Percentiles rank a stretch among this genome's conserved stretches.
Conservation (phyloP, 2,329 filamentous ascomycete genomes). For the Corniculantispora saksenae region DNA sequence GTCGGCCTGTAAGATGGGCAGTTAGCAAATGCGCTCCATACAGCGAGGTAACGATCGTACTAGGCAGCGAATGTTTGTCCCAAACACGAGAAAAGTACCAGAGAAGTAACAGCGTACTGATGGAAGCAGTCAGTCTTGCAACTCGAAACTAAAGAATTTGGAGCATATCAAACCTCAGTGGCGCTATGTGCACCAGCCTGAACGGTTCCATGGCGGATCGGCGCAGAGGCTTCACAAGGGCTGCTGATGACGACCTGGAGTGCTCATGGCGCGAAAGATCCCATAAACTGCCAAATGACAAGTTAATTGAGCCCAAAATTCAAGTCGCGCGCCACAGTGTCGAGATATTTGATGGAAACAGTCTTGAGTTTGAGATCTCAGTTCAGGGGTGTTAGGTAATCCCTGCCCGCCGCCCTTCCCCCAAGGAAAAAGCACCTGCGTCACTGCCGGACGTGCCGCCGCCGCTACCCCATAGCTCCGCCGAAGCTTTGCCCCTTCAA, state of each 20-base stretch:
- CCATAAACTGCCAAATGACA: background rate
- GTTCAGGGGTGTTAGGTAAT: constrained; percentile 18
- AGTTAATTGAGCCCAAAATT: background rate
- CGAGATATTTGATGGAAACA: background rate
- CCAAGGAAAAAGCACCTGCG: background rate
- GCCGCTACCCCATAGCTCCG: background rate
- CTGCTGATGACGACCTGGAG: background rate
- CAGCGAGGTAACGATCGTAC: constrained; percentile 32
- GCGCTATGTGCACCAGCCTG: constrained; percentile 9
- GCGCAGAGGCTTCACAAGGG: background rate
- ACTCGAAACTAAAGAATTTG: background rate
- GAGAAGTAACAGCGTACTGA: constrained; percentile 31
- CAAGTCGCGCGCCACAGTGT: background rate
- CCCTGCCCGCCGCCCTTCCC: background rate
- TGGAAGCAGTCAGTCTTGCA: background rate
- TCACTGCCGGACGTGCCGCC: constrained; percentile 10
- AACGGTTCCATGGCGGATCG: constrained; percentile 4
- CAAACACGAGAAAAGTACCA: constrained; percentile 48
- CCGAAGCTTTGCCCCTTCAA: background rate
- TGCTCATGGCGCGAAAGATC: background rate
- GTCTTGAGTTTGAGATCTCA: constrained; percentile 4
- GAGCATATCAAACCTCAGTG: background rate
- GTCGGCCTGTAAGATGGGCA: constrained; percentile 42
- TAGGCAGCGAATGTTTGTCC: constrained; percentile 50
- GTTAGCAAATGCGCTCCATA: background rate